Evolutionary conservation across 2,329 filamentous ascomycete genomes (phyloP), one percentile per base, ranked within the genome.

Genomic region (Hortaea werneckii): DNA sequence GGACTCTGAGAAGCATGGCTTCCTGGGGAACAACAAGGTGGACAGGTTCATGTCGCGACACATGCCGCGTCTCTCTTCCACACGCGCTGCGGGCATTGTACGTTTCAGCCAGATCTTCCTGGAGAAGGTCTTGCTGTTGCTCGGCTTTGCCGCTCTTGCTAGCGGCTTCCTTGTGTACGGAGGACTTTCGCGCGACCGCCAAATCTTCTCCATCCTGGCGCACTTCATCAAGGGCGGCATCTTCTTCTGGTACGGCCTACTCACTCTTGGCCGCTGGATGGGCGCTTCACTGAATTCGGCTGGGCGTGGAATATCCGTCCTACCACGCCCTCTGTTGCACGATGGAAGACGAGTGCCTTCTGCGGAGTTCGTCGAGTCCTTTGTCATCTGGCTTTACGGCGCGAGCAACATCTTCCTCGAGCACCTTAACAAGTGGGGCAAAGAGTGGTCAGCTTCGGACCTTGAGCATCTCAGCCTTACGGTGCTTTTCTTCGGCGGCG

Each of bases 221-320:
- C 90, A 96, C 62, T 95, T 87, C 70, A 81, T 95, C 64, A 96
- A 96, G 64, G 90, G 90, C 40, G 86, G 86, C 3, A 84, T 96
- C 45, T 96, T 96, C 72, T 87, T 95, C 69, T 92, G 87, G 82
- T 86, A 94, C 52, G 90, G 90, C 6, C 67, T 95, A 13, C 69
- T 95, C 49, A 94, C 87, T 0, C 74, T 96, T 4, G 88, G 87
- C 29, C 82, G 90, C 46, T 95, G 87, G 84, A 80, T 88, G 60
- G 90, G 90, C 27, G 85, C 85, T 96, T 94, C 63, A 82, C 85
- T 47, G 86, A 95, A 49, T 76, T 90, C 46, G 90, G 90, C 54
- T 96, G 90, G 90, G 87, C 88, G 0, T 95, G 90, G 90, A 96
- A 96, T 58, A 67, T 89, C 49, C 84, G 85, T 49, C 87, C 87